These are phyloP conservation scores for Fraxinus floribunda DNA, from an alignment of 305 asterid genomes.

Conservation along the genomic window DNA sequence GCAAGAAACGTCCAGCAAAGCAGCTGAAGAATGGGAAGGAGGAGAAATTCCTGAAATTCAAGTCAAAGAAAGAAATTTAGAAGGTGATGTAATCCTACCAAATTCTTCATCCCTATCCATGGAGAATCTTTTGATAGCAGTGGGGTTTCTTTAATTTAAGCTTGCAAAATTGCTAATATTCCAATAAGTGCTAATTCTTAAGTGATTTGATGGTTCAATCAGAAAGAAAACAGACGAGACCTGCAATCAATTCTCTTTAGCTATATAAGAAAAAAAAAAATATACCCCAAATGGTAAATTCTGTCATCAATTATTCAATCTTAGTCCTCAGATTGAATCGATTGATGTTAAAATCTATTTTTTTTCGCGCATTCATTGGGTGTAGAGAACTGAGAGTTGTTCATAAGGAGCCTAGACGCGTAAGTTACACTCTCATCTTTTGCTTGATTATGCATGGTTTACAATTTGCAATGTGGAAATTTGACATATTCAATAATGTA, in stretches of 20 bases:
- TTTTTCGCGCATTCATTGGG: conserved; percentile 76
- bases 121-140: background rate
- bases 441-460: background rate
- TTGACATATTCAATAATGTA: background rate
- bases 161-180: background rate
- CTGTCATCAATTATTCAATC: background rate
- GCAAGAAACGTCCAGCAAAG: too few relatives aligned
- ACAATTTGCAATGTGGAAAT: background rate
- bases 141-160: background rate
- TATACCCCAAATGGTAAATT: conserved; percentile 13
- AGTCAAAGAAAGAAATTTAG: too few relatives aligned
- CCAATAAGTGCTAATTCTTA: background rate
- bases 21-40: too few relatives aligned
- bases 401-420: conserved; percentile 70
- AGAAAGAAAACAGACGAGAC: background rate
- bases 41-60: too few relatives aligned
- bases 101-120: background rate
- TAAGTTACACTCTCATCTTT: conserved; percentile 31
- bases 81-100: background rate
- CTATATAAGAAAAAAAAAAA: background rate
- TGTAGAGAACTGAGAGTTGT: conserved; percentile 63
- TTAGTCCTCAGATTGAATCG: background rate
- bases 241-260: background rate
- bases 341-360: conserved; percentile 2
- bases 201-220: background rate